Base-by-base conservation (phyloP, 352 stramenopile species). In the Sclerospora graminicola region DNA sequence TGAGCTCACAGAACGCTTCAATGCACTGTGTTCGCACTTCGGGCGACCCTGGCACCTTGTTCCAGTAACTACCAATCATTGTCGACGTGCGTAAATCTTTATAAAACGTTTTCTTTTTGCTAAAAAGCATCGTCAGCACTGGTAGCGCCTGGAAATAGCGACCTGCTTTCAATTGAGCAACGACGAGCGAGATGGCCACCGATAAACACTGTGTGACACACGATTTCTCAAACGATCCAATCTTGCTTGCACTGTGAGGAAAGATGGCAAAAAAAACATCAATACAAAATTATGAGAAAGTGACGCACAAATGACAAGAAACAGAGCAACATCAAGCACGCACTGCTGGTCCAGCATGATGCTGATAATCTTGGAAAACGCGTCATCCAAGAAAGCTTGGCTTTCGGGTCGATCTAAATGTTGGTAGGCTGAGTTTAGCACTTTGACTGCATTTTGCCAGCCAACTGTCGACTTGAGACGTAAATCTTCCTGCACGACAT, bases 281-380 rank as follows among this genome's bases (percentile, higher is more conserved):
- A 31, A 19, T 28, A 48, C 6, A 60, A 19, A 40, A 16, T 11
- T 8, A 21, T 18, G 8, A 41, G 34, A 10, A 30, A 2, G 4
- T 2, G 13, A 35, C 13, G 13, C 36, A 41, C 21, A 53, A 28
- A 41, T 10, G 39, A 16, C 18, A 13, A 28, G 3, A 38, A 30
- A 9, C 11, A 34, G 7, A 20, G 23, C n/a, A 28, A 28, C 33
- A 4, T 13, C 40, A 53, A 32, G 53, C 28, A 84, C 77, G 52
- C 69, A 93, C 82, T 92, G 76, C 48, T 94, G 82, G 40, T 94
- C 82, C 13, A 94, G 66, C 82, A 94, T 94, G 49, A 94, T 94
- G 63, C 75, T 87, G 36, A 90, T 53, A 51, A 94, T 85, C 51
- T 84, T 79, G 29, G 48, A 37, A 51, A 94, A 91, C 16, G 75